phyloP scores from a whole-genome alignment of 805 yeast genomes.

The Ogataea populi-albae region DNA sequence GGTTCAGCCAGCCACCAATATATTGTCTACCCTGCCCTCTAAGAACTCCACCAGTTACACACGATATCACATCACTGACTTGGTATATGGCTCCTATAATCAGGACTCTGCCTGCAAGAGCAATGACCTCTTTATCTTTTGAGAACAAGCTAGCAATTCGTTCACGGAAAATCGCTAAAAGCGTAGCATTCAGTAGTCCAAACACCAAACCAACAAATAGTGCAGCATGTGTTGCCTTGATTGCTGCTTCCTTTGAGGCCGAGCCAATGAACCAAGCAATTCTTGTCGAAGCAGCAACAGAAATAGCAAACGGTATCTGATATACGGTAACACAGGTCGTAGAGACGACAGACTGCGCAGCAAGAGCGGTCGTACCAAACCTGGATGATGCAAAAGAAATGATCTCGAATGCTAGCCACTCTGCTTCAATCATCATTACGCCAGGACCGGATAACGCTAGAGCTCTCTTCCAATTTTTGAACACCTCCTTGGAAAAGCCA shows the following conservation, averaged over 20 bases:
- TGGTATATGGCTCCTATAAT: slow-evolving; percentile 69
- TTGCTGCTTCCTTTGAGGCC: slow-evolving; percentile 35
- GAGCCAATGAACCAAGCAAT: slow-evolving; percentile 55
- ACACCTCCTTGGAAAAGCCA: slow-evolving; percentile 41
- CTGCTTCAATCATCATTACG: slow-evolving; percentile 57
- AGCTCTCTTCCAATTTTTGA: slow-evolving; percentile 45
- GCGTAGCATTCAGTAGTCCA: slow-evolving; percentile 44
- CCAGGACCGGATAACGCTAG: slow-evolving; percentile 51
- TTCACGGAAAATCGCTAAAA: slow-evolving; percentile 42
- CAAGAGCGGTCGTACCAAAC: slow-evolving; percentile 50
- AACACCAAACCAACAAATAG: slow-evolving; percentile 33
- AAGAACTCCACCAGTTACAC: slow-evolving; percentile 71
- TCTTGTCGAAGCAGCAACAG: slow-evolving; percentile 57
- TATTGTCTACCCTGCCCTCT: slow-evolving; percentile 77
- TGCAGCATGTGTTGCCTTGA: slow-evolving; percentile 37
- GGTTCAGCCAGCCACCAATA: slow-evolving; percentile 57
- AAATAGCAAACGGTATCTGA: slow-evolving; percentile 57
- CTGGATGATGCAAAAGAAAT: slow-evolving; percentile 53
- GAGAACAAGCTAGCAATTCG: slow-evolving; percentile 56
- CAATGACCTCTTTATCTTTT: slow-evolving; percentile 54
- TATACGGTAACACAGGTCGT: slow-evolving; percentile 47
- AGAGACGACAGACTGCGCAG: slow-evolving; percentile 49
- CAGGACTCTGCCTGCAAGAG: slow-evolving; percentile 48
- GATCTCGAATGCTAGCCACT: slow-evolving; percentile 56
- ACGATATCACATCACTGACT: slow-evolving; percentile 64